Base-by-base conservation (phyloP, 768 basidiomycete species). In the Lepiota subincarnata region DNA sequence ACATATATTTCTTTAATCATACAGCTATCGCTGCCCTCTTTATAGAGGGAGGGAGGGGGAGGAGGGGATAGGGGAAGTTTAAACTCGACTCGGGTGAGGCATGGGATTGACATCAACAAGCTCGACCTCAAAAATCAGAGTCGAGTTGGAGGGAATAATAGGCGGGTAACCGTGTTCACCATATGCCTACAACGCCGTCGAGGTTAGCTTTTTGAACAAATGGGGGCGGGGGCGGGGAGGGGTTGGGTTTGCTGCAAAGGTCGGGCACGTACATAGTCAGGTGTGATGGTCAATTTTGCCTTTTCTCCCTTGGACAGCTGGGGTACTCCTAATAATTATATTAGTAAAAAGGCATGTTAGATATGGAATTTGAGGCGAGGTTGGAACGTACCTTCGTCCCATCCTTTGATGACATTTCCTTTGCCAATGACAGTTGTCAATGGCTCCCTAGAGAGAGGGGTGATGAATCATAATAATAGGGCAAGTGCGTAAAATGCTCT, bases 191-290 rank as follows among this genome's bases (percentile, higher is more conserved):
- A 47, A 40, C 20, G 24, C 42, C 48, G n/a, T n/a, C n/a, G n/a
- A n/a, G n/a, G n/a, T n/a, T n/a, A n/a, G n/a, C n/a, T n/a, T n/a
- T n/a, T n/a, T n/a, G n/a, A n/a, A n/a, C n/a, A n/a, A n/a, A n/a
- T n/a, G n/a, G n/a, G n/a, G n/a, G n/a, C n/a, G n/a, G n/a, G n/a
- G n/a, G n/a, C n/a, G n/a, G n/a, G n/a, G n/a, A n/a, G n/a, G n/a
- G n/a, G n/a, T n/a, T n/a, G n/a, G n/a, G n/a, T n/a, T n/a, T n/a
- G n/a, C n/a, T n/a, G n/a, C n/a, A n/a, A n/a, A n/a, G n/a, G n/a
- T n/a, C n/a, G n/a, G n/a, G n/a, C n/a, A n/a, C 86, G 62, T 64
- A 90, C 92, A 65, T 73, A 92, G 68, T 95, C 92, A n/a, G 92
- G 74, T 12, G 86, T 76, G 41, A 81, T 81, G 4, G 67, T 84